Base-by-base conservation (phyloP, 768 basidiomycete species). In the Asterophora lycoperdoides region DNA sequence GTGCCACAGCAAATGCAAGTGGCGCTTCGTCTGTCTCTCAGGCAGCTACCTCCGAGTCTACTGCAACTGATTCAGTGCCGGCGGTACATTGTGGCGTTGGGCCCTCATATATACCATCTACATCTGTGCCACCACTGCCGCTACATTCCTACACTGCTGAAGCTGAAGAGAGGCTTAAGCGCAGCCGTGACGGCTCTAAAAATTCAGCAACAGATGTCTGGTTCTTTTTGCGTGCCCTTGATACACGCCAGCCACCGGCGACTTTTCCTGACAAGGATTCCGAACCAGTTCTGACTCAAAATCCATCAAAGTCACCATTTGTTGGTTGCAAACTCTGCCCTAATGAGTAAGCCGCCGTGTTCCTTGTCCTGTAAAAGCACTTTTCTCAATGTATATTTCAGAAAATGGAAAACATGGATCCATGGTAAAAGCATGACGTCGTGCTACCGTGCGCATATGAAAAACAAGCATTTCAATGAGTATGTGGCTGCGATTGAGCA, bases 371-470 rank as follows among this genome's bases (percentile, higher is more conserved):
- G 23, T 23, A 23, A 8, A 37, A 3, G 7, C 7, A 41, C 19
- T 18, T 33, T 18, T 18, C 18, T 10, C 44, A 32, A 10, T 32
- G 30, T 32, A 32, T 32, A 10, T 32, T 13, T 6, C 39, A 46
- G 37, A 14, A 48, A 57, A 45, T 54, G 56, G 56, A 45, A 52
- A 14, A 50, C 46, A 35, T 54, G 53, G 53, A 41, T 23, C 8
- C 51, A 57, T 40, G 36, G n/a, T 8, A 30, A 14, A 9, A 36
- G 49, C 19, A 44, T 44, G 43, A 51, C 49, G 8, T 18, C 35
- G 10, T 51, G 49, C 30, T 44, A 44, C 34, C 43, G 41, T 19
- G 33, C 17, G 6, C 49, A 51, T 18, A 10, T 51, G 40, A 39
- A 32, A 13, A 40, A 28, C 7, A 14, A 40, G 2, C 50, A 51